phyloP scores from a whole-genome alignment of 2,329 filamentous ascomycete genomes.

The Aureobasidium pullulans region DNA sequence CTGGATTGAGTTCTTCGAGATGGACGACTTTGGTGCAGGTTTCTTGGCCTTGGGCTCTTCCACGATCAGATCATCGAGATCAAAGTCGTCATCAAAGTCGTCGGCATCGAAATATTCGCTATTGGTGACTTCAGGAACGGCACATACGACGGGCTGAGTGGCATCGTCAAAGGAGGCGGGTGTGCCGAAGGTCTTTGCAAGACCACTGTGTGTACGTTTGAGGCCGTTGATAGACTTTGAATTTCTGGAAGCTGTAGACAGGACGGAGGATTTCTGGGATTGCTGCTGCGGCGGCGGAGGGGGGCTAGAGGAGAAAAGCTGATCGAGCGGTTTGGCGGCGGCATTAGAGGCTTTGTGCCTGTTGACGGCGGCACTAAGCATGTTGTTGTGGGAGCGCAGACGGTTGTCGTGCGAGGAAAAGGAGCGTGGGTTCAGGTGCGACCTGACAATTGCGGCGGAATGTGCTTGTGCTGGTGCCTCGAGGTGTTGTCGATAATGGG shows the following conservation, averaged over 20 bases:
- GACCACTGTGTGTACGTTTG: conserved; percentile 40
- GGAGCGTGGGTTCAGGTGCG: conserved; percentile 7
- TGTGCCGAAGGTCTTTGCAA: conserved; percentile 36
- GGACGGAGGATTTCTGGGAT: conserved; percentile 29
- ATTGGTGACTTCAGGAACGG: conserved; percentile 18
- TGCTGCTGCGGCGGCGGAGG: conserved; percentile 36
- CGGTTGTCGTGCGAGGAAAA: conserved; percentile 14
- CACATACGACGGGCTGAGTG: conserved; percentile 25
- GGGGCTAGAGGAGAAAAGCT: conserved; percentile 51
- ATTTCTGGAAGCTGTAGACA: conserved; percentile 26
- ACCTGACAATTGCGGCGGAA: conserved; percentile 14
- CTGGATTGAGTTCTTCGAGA: conserved; percentile 23
- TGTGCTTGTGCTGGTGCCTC: conserved; percentile 12
- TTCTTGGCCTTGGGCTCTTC: conserved; percentile 45
- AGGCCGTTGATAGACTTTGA: conserved; percentile 24
- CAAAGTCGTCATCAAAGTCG: conserved; percentile 79
- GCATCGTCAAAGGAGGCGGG: conserved; percentile 32
- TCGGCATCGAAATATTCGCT: conserved; percentile 63
- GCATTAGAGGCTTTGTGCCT: conserved; percentile 30
- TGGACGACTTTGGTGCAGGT: not conserved
- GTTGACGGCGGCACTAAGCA: conserved; percentile 37
- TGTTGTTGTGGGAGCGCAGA: conserved; percentile 21
- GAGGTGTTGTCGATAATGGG: conserved; percentile 18
- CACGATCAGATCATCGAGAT: conserved; percentile 52
- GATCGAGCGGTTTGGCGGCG: conserved; percentile 28